A percentile compares a stretch with the other conserved stretches of the same genome.
Conservation (phyloP, 352 stramenopile genomes). For the Pythium phragmitis region DNA sequence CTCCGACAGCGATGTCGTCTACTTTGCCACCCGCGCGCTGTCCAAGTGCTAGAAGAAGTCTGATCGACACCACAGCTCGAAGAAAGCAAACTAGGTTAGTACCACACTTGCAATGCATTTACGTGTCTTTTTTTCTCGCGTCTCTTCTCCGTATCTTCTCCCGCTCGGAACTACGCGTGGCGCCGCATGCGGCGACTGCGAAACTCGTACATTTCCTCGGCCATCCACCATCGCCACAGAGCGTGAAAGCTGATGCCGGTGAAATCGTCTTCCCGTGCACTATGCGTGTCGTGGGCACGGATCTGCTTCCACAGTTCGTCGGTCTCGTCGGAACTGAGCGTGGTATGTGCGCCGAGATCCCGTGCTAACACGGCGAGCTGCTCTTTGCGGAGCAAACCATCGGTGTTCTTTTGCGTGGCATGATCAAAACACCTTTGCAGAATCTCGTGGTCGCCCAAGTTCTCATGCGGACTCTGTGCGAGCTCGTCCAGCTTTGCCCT, state of each 20-base stretch:
- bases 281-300: neutral
- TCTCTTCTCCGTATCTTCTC: neutral
- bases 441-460: conserved; percentile 34
- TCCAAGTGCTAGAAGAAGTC: conserved; percentile 45
- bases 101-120: conserved; percentile 24
- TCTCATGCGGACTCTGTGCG: conserved; percentile 8
- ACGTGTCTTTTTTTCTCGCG: conserved; percentile 20
- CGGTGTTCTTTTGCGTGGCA: neutral
- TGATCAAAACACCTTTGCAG: conserved; percentile 39
- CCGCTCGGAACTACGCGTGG: neutral
- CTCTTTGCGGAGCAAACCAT: conserved; percentile 29
- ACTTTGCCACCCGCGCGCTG: conserved; percentile 88
- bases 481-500: conserved; percentile 29
- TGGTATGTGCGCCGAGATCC: conserved; percentile 32
- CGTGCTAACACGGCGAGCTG: conserved; percentile 36
- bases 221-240: conserved; percentile 65
- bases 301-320: conserved; percentile 50
- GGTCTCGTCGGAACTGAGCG: conserved; percentile 38
- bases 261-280: no score
- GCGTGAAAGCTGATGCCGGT: conserved; percentile 32
- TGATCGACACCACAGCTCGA: conserved; percentile 2
- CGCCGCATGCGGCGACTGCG: neutral
- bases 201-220: conserved; percentile 36
- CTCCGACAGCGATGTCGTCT: conserved; percentile 92
- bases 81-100: conserved; percentile 27